Base-by-base conservation (phyloP, 352 stramenopile species). In the Phytopythium oedochilum region DNA sequence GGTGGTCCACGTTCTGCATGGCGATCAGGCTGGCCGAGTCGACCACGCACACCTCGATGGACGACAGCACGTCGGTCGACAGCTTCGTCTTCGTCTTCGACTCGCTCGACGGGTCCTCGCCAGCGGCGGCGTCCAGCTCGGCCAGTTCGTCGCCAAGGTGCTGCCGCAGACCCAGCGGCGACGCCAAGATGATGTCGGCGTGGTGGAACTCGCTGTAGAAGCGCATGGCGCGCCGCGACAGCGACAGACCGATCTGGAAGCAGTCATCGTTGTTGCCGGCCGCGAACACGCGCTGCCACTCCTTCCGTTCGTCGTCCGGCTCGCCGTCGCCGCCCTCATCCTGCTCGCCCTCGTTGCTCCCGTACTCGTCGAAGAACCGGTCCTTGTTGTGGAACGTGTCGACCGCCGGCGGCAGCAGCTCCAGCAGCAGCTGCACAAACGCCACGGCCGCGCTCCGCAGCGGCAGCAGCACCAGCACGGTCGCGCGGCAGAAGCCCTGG, bases 1-100 rank as follows among this genome's bases (percentile, higher is more conserved):
- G 42, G 55, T 92, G 83, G 22, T 92, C 83, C 28, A 92, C 58
- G 61, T 92, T 92, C 58, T 92, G 83, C 83, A 92, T 92, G 0
- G 80, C 52, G 58, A 92, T 73, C 5, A 92, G 60, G 60, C 77
- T 92, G 20, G 74, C 80, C 15, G 79, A 92, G 61, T 92, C 83
- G 3, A 90, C 66, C n/a, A 92, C 70, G 58, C 83, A 92, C 5
- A 92, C 70, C 59, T 92, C 83, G 46, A 92, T 89, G 1, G 77
- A 83, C 29, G 83, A 88, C 26, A 92, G 54, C 53, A 87, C 84
- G 26, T 87, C 80, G 10, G 64, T 77, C 17, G 83, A 86, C 31
- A 92, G 55, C n/a, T 78, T 83, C 14, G 78, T 39, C 2, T 63
- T 58, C 17, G 53, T 46, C 29, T 32, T 9, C 29, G 29, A 32